Evolutionary conservation across 345 rosid genomes (phyloP), one percentile per base, ranked within the genome.

Genomic region (Abelmoschus esculentus): DNA sequence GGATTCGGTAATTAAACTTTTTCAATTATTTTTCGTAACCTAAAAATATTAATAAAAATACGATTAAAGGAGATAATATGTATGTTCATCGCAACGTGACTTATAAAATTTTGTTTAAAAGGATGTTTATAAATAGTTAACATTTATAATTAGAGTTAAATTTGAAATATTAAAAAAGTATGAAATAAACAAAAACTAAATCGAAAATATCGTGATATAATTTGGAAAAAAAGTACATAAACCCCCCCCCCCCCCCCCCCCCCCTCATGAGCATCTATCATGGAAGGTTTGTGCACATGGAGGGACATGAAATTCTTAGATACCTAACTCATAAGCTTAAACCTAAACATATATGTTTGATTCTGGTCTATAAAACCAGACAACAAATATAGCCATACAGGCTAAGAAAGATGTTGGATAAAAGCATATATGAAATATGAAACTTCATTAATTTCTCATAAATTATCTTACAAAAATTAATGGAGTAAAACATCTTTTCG

Each of bases 261-360:
- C 13, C 17, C 7, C 47, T 66, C 56, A 14, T 15, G 57, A 66
- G 70, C 40, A 66, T 26, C 17, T 40, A 47, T 66, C 69, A 47
- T 47, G 70, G 57, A 29, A 66, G 26, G 70, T 12, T 47, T 5
- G 65, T 13, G 57, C 70, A 22, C 26, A 22, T 22, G 26, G 26
- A 22, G 26, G 26, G 26, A 66, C 69, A 66, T 49, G 70, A 66
- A 28, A 66, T 26, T 29, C 40, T 46, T 26, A 34, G 12, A 65
- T 47, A 47, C 56, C 69, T 47, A 66, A 65, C 69, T 65, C 55
- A 36, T 3, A 46, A 26, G 19, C 19, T 66, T 29, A 18, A 63
- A 26, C 56, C 40, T 47, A 7, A 55, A 13, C 28, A 46, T 65
- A 38, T 17, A 54, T 54, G 55, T 65, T 46, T 46, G 40, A 28